Evolutionary conservation across 148 eudicot genomes (phyloP), one percentile per base, ranked within the genome.

Genomic region (Vaccinium corymbosum): DNA sequence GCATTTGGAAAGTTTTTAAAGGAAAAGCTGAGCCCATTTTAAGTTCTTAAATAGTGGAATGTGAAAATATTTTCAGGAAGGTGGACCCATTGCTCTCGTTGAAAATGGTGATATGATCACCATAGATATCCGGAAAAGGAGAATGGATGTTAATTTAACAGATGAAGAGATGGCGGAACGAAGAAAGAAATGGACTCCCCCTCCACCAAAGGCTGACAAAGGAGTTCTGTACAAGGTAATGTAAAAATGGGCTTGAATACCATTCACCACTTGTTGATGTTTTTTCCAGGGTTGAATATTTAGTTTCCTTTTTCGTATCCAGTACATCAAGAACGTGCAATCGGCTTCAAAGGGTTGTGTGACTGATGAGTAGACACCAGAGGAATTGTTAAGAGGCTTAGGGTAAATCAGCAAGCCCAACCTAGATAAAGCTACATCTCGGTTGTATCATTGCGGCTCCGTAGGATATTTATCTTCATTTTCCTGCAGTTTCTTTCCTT

Each of bases 191-290:
- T 96, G 99, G 99, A 85, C 86, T 1, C 82, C 92, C 7, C 97
- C 98, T 42, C 74, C 98, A 46, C 89, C 85, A 59, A 96, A 94
- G 85, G 97, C 97, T 53, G 85, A 87, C 53, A 88, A 90, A 83
- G 98, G 99, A 81, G 95, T 93, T 85, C 92, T 94, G 7, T 96
- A 92, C 89, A 96, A 94, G 99, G 98, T 93, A 59, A 87, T 70
- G 71, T 56, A 17, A 38, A 62, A 42, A 55, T 78, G 48, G 56
- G 22, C 25, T 81, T 20, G 17, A 20, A 70, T 27, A 35, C 16
- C 48, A 9, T 20, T 72, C 46, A 9, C 61, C 35, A 9, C 2
- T 7, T 50, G 25, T 55, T 49, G 14, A 10, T 14, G 20, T 10
- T 27, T 49, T 80, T 10, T 66, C 1, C n/a, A 19, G 14, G 74